These are phyloP conservation scores for Suillus clintonianus DNA, from an alignment of 768 basidiomycete species.

Conservation along the genomic window DNA sequence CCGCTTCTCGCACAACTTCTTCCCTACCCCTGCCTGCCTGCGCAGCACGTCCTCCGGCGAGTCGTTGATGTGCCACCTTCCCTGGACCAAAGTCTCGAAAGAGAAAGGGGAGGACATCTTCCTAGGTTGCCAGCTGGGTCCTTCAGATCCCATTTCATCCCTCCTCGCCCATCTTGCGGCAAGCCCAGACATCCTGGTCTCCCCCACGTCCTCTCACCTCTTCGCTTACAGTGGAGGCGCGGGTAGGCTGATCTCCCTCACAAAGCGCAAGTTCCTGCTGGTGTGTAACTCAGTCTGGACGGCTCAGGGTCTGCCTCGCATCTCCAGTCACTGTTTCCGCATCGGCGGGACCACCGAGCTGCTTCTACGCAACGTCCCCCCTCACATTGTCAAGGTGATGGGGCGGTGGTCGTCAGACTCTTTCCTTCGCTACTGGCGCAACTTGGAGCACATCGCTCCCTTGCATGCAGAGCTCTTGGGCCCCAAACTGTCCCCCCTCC, in stretches of 20 bases:
- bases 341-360: constrained; percentile 35
- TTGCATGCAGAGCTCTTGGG: not conserved
- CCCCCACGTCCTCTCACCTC: constrained; percentile 17
- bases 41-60: too few species aligned
- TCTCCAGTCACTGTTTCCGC: constrained; percentile 33
- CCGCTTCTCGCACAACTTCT: too few species aligned
- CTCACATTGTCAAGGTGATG: constrained; percentile 28
- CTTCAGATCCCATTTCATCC: constrained; percentile 26
- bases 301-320: not conserved
- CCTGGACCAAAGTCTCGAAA: constrained; percentile 14
- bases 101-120: constrained; percentile 32
- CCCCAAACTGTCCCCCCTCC: not conserved
- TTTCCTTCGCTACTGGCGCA: constrained; percentile 37
- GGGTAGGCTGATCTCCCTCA: constrained; percentile 11
- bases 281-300: constrained; percentile 29
- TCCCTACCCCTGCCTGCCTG: too few species aligned
- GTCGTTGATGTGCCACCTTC: constrained; percentile 2
- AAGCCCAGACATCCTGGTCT: constrained; percentile 29
- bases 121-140: constrained; percentile 30
- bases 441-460: constrained; percentile 25
- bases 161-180: constrained; percentile 20
- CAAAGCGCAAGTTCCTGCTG: constrained; percentile 9
- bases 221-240: constrained; percentile 14
- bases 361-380: constrained; percentile 30
- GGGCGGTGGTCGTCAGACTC: constrained; percentile 36